A percentile compares a stretch with the other conserved stretches of the same genome.
phyloP scores from a whole-genome alignment of 2,329 filamentous ascomycete species.

The Ophiostoma triangulosporum region DNA sequence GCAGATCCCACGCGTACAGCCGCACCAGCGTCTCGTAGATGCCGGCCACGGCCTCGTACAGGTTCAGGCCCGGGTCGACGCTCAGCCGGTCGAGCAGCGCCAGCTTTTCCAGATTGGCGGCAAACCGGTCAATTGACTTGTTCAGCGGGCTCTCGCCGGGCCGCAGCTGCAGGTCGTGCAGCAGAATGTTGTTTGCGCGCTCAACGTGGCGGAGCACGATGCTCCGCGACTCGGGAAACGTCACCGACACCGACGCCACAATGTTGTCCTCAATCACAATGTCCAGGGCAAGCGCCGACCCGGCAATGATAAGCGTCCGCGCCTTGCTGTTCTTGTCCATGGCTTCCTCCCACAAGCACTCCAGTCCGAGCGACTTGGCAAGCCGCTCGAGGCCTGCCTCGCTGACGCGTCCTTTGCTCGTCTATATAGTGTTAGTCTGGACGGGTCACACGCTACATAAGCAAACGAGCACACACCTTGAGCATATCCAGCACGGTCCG shows the following conservation, averaged over 20 bases:
- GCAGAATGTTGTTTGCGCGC: slow-evolving; percentile 51
- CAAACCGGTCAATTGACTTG: slow-evolving; percentile 57
- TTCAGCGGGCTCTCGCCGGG: slow-evolving; percentile 51
- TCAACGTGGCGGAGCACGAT: slow-evolving; percentile 46
- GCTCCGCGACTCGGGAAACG: slow-evolving; percentile 45
- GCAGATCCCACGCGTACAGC: slow-evolving; percentile 58
- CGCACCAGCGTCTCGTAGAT: slow-evolving; percentile 56
- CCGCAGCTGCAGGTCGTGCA: slow-evolving; percentile 47
- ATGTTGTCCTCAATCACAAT: slow-evolving; percentile 48
- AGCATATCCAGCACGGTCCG: slow-evolving; percentile 37
- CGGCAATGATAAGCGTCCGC: slow-evolving; percentile 47
- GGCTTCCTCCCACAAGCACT: slow-evolving; percentile 45
- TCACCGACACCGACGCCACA: slow-evolving; percentile 48
- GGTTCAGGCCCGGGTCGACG: slow-evolving; percentile 53
- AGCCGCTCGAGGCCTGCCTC: slow-evolving; percentile 63
- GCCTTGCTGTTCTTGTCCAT: slow-evolving; percentile 31
- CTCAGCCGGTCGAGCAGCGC: slow-evolving; percentile 60
- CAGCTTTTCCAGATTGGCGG: slow-evolving; percentile 56
- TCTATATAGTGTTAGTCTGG: slow-evolving; percentile 14
- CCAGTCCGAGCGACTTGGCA: slow-evolving; percentile 52
- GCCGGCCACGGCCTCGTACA: slow-evolving; percentile 63
- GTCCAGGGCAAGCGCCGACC: slow-evolving; percentile 45
- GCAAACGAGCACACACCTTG: slow-evolving; percentile 22
- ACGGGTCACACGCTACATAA: background rate
- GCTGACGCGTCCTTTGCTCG: slow-evolving; percentile 50